Evolutionary conservation across 345 rosid species (phyloP).

Genomic region (Salix caprea): DNA sequence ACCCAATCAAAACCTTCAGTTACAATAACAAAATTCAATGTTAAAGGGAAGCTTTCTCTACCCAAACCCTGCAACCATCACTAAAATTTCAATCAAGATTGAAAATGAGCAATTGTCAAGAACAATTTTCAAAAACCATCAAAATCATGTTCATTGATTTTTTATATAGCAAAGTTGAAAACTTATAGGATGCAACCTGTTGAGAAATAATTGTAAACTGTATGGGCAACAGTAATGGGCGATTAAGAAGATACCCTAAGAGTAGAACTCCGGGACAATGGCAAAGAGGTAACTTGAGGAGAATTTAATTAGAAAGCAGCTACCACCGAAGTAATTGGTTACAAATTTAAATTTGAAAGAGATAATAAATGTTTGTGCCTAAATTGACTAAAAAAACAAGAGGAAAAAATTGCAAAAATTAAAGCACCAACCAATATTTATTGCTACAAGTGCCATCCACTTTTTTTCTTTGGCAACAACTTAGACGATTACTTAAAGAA

Average conservation of each 20-base stretch:
- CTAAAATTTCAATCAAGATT: background rate
- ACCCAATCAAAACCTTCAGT: background rate
- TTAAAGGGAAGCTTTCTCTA: background rate
- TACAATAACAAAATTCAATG: background rate
- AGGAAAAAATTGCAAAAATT: background rate
- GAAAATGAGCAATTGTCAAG: background rate
- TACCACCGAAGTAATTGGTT: background rate
- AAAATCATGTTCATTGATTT: background rate
- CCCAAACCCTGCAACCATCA: background rate
- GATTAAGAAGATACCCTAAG: background rate
- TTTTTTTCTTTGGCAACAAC: background rate
- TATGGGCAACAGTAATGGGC: background rate
- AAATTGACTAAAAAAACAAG: background rate
- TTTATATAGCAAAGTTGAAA: background rate
- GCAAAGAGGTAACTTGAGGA: background rate
- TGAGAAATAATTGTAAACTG: background rate
- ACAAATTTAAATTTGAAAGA: background rate
- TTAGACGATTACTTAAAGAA: background rate
- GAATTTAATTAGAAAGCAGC: background rate
- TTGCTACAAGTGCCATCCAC: background rate
- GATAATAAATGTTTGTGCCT: background rate
- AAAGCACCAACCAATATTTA: background rate
- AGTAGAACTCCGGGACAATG: background rate
- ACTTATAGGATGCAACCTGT: background rate
- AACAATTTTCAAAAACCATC: background rate